phyloP scores from a whole-genome alignment of 192 early-diverging fungal species.

The Backusella psychrophila region DNA sequence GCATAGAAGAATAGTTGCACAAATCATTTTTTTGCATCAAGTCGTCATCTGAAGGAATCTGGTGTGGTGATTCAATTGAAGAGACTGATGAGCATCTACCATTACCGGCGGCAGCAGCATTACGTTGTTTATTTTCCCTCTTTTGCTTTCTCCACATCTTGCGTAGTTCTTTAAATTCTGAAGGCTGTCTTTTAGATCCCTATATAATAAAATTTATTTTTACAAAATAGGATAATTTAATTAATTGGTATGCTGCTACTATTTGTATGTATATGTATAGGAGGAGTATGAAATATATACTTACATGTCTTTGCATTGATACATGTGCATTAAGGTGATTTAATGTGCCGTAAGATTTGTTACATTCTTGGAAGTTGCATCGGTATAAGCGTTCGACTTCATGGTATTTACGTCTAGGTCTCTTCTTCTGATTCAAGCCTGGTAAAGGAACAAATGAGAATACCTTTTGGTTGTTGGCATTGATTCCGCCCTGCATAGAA shows the following conservation, averaged over 20 bases:
- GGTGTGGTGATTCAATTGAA: neutral
- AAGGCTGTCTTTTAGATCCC: constrained; percentile 30
- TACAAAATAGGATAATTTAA: constrained; percentile 33
- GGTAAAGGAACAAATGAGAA: constrained; percentile 49
- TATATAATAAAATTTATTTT: neutral
- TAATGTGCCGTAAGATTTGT: constrained; percentile 57
- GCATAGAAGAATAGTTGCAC: neutral
- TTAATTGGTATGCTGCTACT: constrained; percentile 22
- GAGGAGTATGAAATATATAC: constrained; percentile 11
- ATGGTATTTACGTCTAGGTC: constrained; percentile 53
- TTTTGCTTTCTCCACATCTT: constrained; percentile 56
- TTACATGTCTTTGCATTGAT: constrained; percentile 58
- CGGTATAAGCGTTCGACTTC: constrained; percentile 58
- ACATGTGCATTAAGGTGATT: constrained; percentile 62
- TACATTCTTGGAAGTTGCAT: constrained; percentile 50
- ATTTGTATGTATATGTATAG: constrained; percentile 8
- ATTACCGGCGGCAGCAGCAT: neutral
- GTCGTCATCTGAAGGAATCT: neutral
- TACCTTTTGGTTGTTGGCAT: constrained; percentile 20
- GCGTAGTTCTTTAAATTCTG: constrained; percentile 56
- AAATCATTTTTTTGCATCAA: neutral
- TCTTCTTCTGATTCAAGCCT: constrained; percentile 51
- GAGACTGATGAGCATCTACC: neutral
- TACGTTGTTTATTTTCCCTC: constrained; percentile 32
- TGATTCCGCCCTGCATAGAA: neutral